phyloP scores from a whole-genome alignment of 164 flowering plant species.

The Aristolochia californica region DNA sequence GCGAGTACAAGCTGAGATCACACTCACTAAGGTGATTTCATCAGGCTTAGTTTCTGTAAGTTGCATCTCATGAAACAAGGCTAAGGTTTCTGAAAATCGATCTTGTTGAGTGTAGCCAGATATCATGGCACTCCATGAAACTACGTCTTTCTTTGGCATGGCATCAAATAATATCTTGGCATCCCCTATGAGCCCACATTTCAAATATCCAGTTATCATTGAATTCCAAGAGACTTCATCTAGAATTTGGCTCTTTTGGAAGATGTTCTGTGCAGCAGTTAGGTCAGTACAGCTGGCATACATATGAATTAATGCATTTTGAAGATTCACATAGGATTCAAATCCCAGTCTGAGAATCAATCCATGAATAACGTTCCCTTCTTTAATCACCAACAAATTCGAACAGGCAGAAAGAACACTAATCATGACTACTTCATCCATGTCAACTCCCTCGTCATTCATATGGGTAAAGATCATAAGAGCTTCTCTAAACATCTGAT shows the following conservation, averaged over 20 bases:
- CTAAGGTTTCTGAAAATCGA: conserved; percentile 21
- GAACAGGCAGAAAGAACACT: conserved; percentile 33
- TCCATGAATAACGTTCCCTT: conserved; percentile 24
- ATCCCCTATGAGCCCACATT: conserved; percentile 20
- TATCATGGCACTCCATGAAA: conserved; percentile 39
- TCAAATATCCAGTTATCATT: conserved; percentile 28
- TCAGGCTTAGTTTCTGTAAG: conserved; percentile 23
- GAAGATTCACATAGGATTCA: conserved; percentile 28
- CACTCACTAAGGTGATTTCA: conserved; percentile 32
- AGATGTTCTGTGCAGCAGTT: conserved; percentile 18
- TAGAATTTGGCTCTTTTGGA: conserved; percentile 13
- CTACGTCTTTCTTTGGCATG: conserved; percentile 33
- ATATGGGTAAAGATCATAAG: conserved; percentile 20
- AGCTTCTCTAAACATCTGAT: conserved; percentile 26
- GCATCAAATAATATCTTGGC: conserved; percentile 26
- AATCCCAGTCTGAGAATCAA: conserved; percentile 19
- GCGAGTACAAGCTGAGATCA: conserved; percentile 31
- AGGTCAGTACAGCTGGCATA: conserved; percentile 23
- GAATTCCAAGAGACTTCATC: conserved; percentile 38
- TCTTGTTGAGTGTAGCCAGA: conserved; percentile 27
- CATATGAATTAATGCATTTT: conserved; percentile 36
- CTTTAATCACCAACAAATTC: conserved; percentile 9
- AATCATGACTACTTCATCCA: conserved; percentile 30
- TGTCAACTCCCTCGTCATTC: conserved; percentile 12
- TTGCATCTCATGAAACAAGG: conserved; percentile 30